A percentile compares a stretch with the other conserved stretches of the same genome.
phyloP scores from a whole-genome alignment of 2,329 filamentous ascomycete species.

The Colletotrichum sublineola region DNA sequence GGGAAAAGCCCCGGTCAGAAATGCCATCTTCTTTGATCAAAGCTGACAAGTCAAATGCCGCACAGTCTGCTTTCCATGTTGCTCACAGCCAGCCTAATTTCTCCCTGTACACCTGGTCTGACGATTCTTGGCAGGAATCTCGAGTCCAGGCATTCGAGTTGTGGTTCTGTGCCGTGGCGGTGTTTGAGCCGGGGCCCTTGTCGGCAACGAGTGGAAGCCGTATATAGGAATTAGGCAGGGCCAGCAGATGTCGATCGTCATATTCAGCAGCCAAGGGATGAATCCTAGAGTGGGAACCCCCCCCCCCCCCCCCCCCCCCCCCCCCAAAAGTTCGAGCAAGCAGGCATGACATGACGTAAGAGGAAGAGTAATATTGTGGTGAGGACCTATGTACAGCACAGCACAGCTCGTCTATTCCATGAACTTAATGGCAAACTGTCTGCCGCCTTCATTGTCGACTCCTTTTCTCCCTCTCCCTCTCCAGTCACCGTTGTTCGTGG shows the following conservation, averaged over 20 bases:
- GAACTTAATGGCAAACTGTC: not conserved
- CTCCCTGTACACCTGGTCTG: not conserved
- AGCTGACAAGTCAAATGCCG: conserved; percentile 15
- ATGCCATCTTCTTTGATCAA: not conserved
- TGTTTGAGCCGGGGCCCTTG: conserved; percentile 13
- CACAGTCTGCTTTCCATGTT: not conserved
- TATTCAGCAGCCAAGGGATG: not conserved
- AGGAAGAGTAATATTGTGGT: not conserved
- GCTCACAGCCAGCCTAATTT: not conserved
- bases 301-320: too few relatives aligned
- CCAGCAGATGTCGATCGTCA: conserved; percentile 4
- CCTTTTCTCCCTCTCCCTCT: not conserved
- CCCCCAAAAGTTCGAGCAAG: too few relatives aligned
- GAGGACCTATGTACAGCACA: not conserved
- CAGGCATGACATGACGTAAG: not conserved
- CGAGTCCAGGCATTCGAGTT: not conserved
- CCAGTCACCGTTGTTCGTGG: not conserved
- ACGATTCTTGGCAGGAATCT: not conserved
- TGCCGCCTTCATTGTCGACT: too few relatives aligned
- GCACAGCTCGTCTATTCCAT: not conserved
- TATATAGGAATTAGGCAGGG: not conserved
- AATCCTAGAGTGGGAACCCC: not conserved
- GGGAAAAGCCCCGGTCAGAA: not conserved
- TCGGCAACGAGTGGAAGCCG: not conserved
- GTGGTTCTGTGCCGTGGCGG: not conserved